These are phyloP conservation scores for Warburgia ugandensis DNA, from an alignment of 164 flowering plant genomes.

Conservation along the genomic window DNA sequence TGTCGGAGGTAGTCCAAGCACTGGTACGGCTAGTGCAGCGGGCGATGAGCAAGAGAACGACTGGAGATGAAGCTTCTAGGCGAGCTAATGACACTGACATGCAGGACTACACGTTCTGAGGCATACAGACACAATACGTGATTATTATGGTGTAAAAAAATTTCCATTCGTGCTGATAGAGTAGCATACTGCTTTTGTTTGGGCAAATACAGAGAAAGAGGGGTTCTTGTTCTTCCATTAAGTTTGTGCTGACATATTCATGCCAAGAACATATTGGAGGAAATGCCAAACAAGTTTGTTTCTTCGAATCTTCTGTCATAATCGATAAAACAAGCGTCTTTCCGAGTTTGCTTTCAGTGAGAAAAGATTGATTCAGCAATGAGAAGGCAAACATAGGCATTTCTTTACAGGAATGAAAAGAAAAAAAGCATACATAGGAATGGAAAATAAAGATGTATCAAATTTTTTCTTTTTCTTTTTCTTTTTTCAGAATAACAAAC, in stretches of 20 bases:
- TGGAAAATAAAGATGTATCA: too few species aligned
- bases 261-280: background rate
- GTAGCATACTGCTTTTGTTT: background rate
- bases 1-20: slow-evolving; percentile 95
- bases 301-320: too few species aligned
- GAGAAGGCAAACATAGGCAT: too few species aligned
- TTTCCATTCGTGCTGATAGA: background rate
- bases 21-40: slow-evolving; percentile 79
- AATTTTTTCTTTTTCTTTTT: too few species aligned
- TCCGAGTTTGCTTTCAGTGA: too few species aligned
- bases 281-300: background rate
- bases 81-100: slow-evolving; percentile 17
- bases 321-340: too few species aligned
- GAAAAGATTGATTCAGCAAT: too few species aligned
- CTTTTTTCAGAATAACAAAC: too few species aligned
- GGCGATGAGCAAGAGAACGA: slow-evolving; percentile 80
- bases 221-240: slow-evolving; percentile 1
- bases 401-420: too few species aligned
- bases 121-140: background rate
- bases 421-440: too few species aligned
- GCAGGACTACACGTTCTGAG: slow-evolving; percentile 15
- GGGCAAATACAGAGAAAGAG: background rate
- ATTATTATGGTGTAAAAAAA: background rate
- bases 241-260: background rate
- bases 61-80: slow-evolving; percentile 38